Percentiles rank a stretch among this genome's conserved stretches.
Conservation (phyloP, 2,329 filamentous ascomycete species). For the Trichoderma sp. region DNA sequence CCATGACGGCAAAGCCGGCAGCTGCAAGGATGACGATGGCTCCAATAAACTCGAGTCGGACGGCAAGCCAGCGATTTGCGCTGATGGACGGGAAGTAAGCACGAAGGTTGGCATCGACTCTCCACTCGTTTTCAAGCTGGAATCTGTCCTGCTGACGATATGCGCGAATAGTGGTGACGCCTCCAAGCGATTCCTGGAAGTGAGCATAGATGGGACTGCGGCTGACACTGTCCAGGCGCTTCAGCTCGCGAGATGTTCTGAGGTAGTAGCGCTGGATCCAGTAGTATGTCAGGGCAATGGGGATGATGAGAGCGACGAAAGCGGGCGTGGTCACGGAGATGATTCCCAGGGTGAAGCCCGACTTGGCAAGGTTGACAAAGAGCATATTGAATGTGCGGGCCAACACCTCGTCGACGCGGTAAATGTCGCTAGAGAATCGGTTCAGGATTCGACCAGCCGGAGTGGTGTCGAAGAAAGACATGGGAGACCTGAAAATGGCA, state of each 20-base stretch:
- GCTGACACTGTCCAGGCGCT: slow-evolving; percentile 91
- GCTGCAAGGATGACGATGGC: slow-evolving; percentile 88
- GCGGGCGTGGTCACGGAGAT: slow-evolving; percentile 78
- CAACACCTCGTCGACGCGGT: slow-evolving; percentile 85
- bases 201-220: slow-evolving; percentile 96
- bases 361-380: slow-evolving; percentile 71
- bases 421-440: slow-evolving; percentile 83
- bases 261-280: slow-evolving; percentile 97
- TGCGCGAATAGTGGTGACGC: slow-evolving; percentile 91
- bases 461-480: slow-evolving; percentile 98
- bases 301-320: slow-evolving; percentile 78
- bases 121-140: slow-evolving; percentile 92
- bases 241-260: slow-evolving; percentile 91
- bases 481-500: slow-evolving; percentile 94
- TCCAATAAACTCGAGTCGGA: slow-evolving; percentile 92
- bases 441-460: slow-evolving; percentile 96
- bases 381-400: slow-evolving; percentile 98
- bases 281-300: slow-evolving; percentile 76
- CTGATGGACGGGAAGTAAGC: slow-evolving; percentile 97
- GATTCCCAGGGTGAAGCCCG: slow-evolving; percentile 79
- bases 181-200: slow-evolving; percentile 94
- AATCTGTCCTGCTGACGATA: slow-evolving; percentile 88
- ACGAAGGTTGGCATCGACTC: slow-evolving; percentile 88
- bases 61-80: slow-evolving; percentile 89
- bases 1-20: slow-evolving; percentile 76